Conservation (phyloP, 2,329 filamentous ascomycete genomes). For the Epichloe gansuensis region DNA sequence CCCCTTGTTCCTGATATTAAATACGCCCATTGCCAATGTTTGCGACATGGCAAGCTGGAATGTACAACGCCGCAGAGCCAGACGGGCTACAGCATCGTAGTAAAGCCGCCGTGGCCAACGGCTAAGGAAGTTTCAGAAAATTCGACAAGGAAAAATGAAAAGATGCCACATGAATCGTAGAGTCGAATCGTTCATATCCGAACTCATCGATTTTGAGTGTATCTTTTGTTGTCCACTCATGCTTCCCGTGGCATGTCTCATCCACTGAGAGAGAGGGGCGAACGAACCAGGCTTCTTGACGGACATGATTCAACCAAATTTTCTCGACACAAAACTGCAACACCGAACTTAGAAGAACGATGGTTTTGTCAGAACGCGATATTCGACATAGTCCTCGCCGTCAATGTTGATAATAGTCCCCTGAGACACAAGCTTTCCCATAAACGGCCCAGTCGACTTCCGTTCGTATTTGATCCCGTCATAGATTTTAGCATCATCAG, state of each 20-base stretch:
- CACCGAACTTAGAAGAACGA: conserved; percentile 39
- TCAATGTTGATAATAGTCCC: conserved; percentile 51
- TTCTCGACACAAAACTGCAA: background rate
- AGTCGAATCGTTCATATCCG: no score
- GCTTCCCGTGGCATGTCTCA: no score
- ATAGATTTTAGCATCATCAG: conserved; percentile 43
- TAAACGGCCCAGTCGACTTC: conserved; percentile 46
- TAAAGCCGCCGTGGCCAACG: background rate
- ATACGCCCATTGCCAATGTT: background rate
- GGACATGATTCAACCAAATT: no score
- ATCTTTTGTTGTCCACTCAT: no score
- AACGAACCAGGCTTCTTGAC: no score
- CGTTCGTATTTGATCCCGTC: conserved; percentile 50
- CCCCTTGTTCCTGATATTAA: background rate
- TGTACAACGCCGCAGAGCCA: background rate
- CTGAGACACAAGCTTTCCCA: conserved; percentile 49
- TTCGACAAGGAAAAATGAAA: no score
- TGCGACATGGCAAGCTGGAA: background rate
- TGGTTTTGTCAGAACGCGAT: conserved; percentile 50
- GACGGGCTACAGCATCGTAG: background rate
- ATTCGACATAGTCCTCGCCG: conserved; percentile 55
- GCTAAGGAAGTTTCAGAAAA: no score
- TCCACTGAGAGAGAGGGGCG: no score
- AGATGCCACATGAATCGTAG: no score
- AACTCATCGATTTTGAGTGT: no score